Conservation (phyloP, 441 rosid species). For the Arabidopsis lyrata region DNA sequence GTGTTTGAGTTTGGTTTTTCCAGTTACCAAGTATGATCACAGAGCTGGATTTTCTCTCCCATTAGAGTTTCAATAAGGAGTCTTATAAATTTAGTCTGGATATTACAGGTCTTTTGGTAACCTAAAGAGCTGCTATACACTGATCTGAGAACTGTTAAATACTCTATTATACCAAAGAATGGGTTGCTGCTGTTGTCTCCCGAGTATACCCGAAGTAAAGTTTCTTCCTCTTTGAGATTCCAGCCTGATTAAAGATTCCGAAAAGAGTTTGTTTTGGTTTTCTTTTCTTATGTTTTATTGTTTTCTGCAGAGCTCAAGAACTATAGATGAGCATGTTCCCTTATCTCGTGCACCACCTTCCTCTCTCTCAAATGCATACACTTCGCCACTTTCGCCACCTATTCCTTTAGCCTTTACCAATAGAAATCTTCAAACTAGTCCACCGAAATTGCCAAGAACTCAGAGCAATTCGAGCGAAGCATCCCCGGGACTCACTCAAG, state of each 20-base stretch:
- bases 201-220: conserved; percentile 58
- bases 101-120: conserved; percentile 15
- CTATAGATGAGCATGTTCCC: conserved; percentile 72
- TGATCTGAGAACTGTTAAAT: background rate
- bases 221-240: conserved; percentile 17
- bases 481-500: conserved; percentile 40
- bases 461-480: conserved; percentile 35
- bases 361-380: conserved; percentile 64
- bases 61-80: background rate
- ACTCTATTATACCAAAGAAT: conserved; percentile 37
- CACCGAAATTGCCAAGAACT: conserved; percentile 45
- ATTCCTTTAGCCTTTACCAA: conserved; percentile 57
- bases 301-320: conserved; percentile 67
- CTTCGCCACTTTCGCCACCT: conserved; percentile 79
- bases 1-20: background rate
- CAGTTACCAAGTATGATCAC: background rate
- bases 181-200: conserved; percentile 89
- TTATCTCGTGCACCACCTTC: conserved; percentile 54
- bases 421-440: conserved; percentile 51
- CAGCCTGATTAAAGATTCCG: too few relatives aligned
- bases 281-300: conserved; percentile 17
- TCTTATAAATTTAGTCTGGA: background rate
- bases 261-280: background rate
- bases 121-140: background rate
- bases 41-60: background rate